A percentile compares a stretch with the other conserved stretches of the same genome.
These are phyloP conservation scores for Anastatica hierochuntica DNA, from an alignment of 345 rosid genomes.

Conservation along the genomic window DNA sequence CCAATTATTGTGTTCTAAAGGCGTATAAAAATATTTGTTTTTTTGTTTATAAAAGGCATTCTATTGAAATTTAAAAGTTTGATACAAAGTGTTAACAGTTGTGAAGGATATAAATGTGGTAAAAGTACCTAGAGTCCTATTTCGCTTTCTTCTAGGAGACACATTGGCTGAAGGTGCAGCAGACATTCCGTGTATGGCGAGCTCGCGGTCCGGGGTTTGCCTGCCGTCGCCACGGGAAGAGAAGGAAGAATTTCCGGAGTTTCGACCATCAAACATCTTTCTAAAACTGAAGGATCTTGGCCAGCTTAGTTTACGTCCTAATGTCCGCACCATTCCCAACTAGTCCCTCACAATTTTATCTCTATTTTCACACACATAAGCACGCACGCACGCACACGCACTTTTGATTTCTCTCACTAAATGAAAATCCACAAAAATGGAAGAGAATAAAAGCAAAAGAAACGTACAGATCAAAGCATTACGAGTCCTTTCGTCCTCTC, in stretches of 20 bases:
- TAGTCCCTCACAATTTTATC: constrained; percentile 9
- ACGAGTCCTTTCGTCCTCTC: background rate
- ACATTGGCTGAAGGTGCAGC: no score
- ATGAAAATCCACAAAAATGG: background rate
- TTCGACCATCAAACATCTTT: constrained; percentile 41
- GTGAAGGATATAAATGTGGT: no score
- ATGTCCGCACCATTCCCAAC: constrained; percentile 51
- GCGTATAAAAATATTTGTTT: no score
- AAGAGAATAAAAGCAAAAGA: constrained; percentile 18
- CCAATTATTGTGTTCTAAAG: no score
- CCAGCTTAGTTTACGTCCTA: constrained; percentile 39
- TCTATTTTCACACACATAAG: constrained; percentile 5
- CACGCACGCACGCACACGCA: no score
- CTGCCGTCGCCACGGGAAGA: constrained; percentile 30
- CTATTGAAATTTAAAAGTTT: no score
- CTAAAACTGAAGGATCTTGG: constrained; percentile 41
- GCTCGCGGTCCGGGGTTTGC: constrained; percentile 18
- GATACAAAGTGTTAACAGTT: no score
- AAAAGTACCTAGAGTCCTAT: no score
- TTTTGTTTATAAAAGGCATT: no score
- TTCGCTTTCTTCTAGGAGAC: no score
- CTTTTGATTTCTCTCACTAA: background rate
- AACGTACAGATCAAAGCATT: constrained; percentile 4
- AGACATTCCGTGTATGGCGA: background rate
- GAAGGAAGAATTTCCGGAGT: constrained; percentile 24